phyloP scores from a whole-genome alignment of 2,329 filamentous ascomycete genomes.

The Cytospora chrysosperma region DNA sequence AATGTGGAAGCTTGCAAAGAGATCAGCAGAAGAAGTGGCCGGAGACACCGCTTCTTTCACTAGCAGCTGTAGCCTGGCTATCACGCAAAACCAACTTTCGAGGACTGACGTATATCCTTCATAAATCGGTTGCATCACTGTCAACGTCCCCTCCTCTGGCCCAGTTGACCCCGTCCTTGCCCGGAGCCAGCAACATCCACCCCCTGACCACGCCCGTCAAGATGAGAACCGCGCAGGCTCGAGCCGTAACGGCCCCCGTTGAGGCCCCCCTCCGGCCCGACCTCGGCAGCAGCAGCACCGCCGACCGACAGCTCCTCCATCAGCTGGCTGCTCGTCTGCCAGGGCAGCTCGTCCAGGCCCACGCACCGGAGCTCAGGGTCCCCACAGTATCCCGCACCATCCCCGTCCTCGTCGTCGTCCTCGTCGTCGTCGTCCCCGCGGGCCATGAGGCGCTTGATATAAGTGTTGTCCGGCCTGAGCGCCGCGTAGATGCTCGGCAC shows the following conservation, averaged over 20 bases:
- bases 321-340: neutral
- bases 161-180: neutral
- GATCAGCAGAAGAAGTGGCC: no score
- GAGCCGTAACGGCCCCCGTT: neutral
- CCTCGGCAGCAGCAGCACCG: no score
- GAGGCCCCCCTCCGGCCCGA: neutral
- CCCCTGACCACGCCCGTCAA: neutral
- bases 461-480: constrained; percentile 37
- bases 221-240: no score
- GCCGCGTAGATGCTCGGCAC: constrained; percentile 38
- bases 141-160: neutral
- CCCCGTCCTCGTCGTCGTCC: constrained; percentile 4
- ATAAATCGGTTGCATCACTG: no score
- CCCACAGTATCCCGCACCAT: neutral
- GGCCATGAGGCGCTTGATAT: constrained; percentile 27
- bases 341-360: neutral
- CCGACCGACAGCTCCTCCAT: neutral
- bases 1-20: no score
- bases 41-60: no score
- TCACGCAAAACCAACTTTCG: no score
- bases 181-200: neutral
- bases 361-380: neutral
- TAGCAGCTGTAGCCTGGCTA: no score
- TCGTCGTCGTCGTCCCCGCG: constrained; percentile 20
- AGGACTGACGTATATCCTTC: no score